Base-by-base conservation (phyloP, 352 stramenopile species). In the Hyaloperonospora brassicae region DNA sequence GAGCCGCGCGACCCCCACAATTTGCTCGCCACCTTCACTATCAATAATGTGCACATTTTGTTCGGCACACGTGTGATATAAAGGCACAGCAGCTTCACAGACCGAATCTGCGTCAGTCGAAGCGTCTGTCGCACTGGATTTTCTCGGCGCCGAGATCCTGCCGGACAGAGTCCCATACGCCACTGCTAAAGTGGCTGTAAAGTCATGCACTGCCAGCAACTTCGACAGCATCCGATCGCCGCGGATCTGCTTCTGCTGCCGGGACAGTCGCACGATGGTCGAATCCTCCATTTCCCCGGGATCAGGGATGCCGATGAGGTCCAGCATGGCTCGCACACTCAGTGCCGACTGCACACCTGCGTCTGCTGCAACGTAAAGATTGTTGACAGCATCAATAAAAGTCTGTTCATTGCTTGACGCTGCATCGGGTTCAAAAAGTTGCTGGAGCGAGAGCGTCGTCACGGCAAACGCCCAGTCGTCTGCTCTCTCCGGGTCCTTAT, bases 61-160 rank as follows among this genome's bases (percentile, higher is more conserved):
- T 40, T 89, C 64, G 13, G 78, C 78, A 46, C 67, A 75, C 1
- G 57, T 68, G 52, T 86, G 73, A 55, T 73, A 89, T 23, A 82
- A 57, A 13, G 55, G 49, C 31, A 84, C 40, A 0, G 76, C 76
- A 11, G 67, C 63, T 46, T 70, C 56, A 47, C 78, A 89, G 27
- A 54, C 30, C 14, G 52, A 43, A 14, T 59, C 58, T 0, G 50
- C 4, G 12, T 52, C 58, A 42, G 43, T 41, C 23, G 10, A 3
- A 27, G 24, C n/a, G 2, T 22, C 41, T 11, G 21, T 12, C 11
- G 34, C 27, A 24, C 41, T 17, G 30, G 61, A 34, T 22, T 52
- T 59, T 17, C 10, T 46, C 2, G 57, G 39, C 31, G 59, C 41
- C 3, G 57, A 47, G 40, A 79, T 52, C 47, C 63, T 62, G 12